Percentiles rank a stretch among this genome's conserved stretches.
These are phyloP conservation scores for Candida dubliniensis DNA, from an alignment of 1,139 yeast species.

Conservation along the genomic window DNA sequence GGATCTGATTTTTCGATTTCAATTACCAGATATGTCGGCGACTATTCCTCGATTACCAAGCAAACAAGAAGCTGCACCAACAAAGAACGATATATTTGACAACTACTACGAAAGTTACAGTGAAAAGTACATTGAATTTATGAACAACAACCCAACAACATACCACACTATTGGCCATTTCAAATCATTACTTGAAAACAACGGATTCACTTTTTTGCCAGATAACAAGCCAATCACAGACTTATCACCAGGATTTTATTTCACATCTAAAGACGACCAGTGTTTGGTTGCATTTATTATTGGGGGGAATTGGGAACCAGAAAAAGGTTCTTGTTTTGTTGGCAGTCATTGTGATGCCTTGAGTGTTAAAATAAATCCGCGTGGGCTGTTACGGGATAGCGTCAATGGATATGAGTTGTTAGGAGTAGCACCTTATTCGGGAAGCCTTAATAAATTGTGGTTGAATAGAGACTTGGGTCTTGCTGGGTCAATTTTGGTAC, in stretches of 20 bases:
- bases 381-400: constrained; percentile 22
- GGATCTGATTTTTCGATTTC: constrained; percentile 1
- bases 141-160: constrained; percentile 60
- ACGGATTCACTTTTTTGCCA: constrained; percentile 54
- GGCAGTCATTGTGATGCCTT: constrained; percentile 64
- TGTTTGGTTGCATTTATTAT: constrained; percentile 57
- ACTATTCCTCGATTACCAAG: background rate
- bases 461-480: constrained; percentile 68
- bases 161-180: constrained; percentile 56
- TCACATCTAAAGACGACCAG: constrained; percentile 57
- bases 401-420: constrained; percentile 62
- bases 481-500: constrained; percentile 59
- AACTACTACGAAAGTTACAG: constrained; percentile 40
- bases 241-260: constrained; percentile 48
- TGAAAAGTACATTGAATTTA: constrained; percentile 55
- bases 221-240: constrained; percentile 39
- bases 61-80: background rate
- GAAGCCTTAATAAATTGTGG: constrained; percentile 56
- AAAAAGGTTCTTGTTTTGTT: constrained; percentile 56
- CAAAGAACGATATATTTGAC: constrained; percentile 6
- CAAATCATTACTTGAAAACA: constrained; percentile 37
- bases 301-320: constrained; percentile 57
- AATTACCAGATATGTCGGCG: constrained; percentile 3
- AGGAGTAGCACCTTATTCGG: constrained; percentile 70
- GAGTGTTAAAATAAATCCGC: constrained; percentile 58